Evolutionary conservation across 352 stramenopile genomes (phyloP).

Genomic region (Poterioochromonas sp.): DNA sequence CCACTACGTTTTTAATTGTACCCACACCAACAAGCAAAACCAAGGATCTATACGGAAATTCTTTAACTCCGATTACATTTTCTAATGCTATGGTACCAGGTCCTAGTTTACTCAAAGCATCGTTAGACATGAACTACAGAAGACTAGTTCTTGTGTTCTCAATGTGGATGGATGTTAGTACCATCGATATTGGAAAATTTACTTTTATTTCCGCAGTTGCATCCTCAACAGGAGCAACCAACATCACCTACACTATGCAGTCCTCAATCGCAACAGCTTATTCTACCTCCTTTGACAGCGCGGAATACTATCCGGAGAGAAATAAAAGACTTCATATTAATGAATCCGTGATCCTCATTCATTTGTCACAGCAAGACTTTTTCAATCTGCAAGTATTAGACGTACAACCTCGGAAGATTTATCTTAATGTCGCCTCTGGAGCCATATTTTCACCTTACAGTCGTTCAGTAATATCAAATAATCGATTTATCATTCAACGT

Average conservation of each 20-base stretch:
- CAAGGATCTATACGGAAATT: neutral
- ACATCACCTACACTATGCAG: neutral
- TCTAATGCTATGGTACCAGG: neutral
- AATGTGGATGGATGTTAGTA: no score
- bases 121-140: constrained; percentile 5
- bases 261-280: neutral
- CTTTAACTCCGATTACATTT: neutral
- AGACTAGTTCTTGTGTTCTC: constrained; percentile 16
- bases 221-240: neutral
- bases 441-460: neutral
- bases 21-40: neutral
- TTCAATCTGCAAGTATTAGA: neutral
- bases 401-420: neutral
- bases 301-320: neutral
- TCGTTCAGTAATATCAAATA: neutral
- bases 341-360: no score
- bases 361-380: neutral
- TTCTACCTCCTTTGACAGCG: neutral
- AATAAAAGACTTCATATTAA: neutral
- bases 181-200: neutral
- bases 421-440: neutral
- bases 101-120: neutral
- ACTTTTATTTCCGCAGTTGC: neutral
- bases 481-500: neutral
- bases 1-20: neutral